Percentiles rank a stretch among this genome's conserved stretches.
These are phyloP conservation scores for Exophiala oligosperma DNA, from an alignment of 2,329 filamentous ascomycete genomes.

Conservation along the genomic window DNA sequence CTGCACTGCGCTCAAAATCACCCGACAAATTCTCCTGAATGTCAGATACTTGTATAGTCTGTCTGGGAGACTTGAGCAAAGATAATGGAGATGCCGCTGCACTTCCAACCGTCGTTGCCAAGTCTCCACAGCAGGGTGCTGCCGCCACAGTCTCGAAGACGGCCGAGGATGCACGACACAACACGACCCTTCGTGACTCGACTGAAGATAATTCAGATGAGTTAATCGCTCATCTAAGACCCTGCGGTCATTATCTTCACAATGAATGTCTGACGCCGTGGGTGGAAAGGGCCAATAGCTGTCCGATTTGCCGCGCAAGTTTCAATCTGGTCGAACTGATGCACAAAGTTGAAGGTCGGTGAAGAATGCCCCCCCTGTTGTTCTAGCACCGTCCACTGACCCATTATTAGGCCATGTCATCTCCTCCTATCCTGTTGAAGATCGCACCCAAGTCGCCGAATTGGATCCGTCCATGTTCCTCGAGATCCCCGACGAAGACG, in stretches of 20 bases:
- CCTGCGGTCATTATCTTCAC: slow-evolving; percentile 90
- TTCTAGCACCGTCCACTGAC: slow-evolving; percentile 13
- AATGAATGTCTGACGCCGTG: slow-evolving; percentile 90
- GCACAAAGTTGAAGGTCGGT: slow-evolving; percentile 75
- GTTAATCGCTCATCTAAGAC: slow-evolving; percentile 61
- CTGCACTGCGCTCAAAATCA: slow-evolving; percentile 24
- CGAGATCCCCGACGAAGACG: slow-evolving; percentile 67
- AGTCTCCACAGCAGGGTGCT: slow-evolving; percentile 33
- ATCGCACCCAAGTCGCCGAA: slow-evolving; percentile 73
- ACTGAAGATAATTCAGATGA: slow-evolving; percentile 30
- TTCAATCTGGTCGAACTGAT: slow-evolving; percentile 91
- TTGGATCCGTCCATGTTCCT: slow-evolving; percentile 76
- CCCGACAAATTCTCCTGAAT: slow-evolving; percentile 36
- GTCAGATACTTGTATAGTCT: slow-evolving; percentile 71
- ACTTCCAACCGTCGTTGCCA: slow-evolving; percentile 44
- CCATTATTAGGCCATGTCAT: slow-evolving; percentile 50
- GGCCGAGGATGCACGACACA: slow-evolving; percentile 32
- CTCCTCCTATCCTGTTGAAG: slow-evolving; percentile 58
- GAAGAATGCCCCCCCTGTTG: neutral
- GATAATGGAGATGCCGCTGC: slow-evolving; percentile 52
- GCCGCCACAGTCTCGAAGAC: slow-evolving; percentile 33
- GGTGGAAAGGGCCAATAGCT: slow-evolving; percentile 96
- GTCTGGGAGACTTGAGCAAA: slow-evolving; percentile 67
- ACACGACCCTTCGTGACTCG: slow-evolving; percentile 24
- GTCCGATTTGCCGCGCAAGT: slow-evolving; percentile 88